Conservation (phyloP, 352 stramenopile species). For the Pythium apleroticum region DNA sequence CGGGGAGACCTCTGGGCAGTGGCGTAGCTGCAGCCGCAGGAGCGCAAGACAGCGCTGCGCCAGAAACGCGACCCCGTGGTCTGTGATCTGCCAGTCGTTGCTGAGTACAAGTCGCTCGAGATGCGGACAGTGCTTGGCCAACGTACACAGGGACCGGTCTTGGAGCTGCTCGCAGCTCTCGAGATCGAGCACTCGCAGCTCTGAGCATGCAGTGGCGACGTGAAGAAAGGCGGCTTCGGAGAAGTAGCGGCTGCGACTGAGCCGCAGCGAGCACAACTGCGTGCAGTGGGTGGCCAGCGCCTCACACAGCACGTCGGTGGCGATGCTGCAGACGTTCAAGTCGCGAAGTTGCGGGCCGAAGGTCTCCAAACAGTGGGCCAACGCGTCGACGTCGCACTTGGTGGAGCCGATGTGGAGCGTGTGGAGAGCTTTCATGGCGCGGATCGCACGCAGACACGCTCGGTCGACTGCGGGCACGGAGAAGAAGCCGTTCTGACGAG, state of each 20-base stretch:
- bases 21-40: constrained; percentile 46
- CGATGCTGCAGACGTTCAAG: constrained; percentile 59
- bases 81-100: constrained; percentile 76
- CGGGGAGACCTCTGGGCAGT: constrained; percentile 66
- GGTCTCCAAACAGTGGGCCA: constrained; percentile 30
- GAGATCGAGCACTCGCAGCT: constrained; percentile 52
- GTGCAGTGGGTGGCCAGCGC: constrained; percentile 36
- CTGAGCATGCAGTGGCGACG: constrained; percentile 35
- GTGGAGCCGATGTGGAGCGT: constrained; percentile 57
- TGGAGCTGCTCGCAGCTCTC: constrained; percentile 76
- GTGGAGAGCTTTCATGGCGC: constrained; percentile 28
- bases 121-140: constrained; percentile 35
- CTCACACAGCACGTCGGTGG: constrained; percentile 59
- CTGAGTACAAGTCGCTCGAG: constrained; percentile 60
- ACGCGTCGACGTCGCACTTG: constrained; percentile 48
- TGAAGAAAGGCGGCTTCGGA: constrained; percentile 50
- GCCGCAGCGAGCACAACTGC: constrained; percentile 43
- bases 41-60: constrained; percentile 33
- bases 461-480: constrained; percentile 53
- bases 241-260: constrained; percentile 80
- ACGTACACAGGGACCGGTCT: constrained; percentile 37
- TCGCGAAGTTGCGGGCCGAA: constrained; percentile 39
- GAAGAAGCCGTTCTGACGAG: constrained; percentile 45
- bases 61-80: constrained; percentile 37
- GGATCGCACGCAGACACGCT: constrained; percentile 30